Conservation (phyloP, 1,284 basidiomycete genomes). For the Irpex lacteus region DNA sequence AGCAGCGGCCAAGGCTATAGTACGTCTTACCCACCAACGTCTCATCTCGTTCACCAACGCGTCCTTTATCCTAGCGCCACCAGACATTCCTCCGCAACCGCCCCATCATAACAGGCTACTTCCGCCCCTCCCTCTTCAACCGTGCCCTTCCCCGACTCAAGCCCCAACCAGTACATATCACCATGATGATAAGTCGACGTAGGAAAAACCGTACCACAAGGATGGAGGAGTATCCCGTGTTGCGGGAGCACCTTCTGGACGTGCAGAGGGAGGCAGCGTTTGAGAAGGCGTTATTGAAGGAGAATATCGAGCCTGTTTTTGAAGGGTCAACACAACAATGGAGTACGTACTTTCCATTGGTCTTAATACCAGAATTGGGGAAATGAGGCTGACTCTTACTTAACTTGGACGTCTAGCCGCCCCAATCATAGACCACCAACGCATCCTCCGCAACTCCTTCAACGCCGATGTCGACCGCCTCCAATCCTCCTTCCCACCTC, state of each 20-base stretch:
- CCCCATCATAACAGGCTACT: slow-evolving; percentile 62
- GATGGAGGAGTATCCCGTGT: slow-evolving; percentile 27
- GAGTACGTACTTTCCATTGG: too few species aligned
- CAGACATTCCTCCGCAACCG: slow-evolving; percentile 47
- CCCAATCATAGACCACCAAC: slow-evolving; percentile 17
- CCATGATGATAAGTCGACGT: slow-evolving; percentile 67
- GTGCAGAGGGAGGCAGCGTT: slow-evolving; percentile 54
- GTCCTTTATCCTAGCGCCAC: slow-evolving; percentile 39
- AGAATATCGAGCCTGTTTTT: not conserved
- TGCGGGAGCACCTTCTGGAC: slow-evolving; percentile 41
- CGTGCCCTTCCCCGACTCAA: slow-evolving; percentile 71
- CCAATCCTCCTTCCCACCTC: slow-evolving; percentile 40
- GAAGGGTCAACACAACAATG: too few species aligned
- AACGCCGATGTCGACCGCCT: slow-evolving; percentile 39
- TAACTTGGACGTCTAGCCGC: slow-evolving; percentile 10
- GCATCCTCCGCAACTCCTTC: slow-evolving; percentile 32
- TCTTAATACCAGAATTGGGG: too few species aligned
- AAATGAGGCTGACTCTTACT: not conserved
- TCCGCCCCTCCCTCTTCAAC: slow-evolving; percentile 62
- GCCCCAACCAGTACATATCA: slow-evolving; percentile 70
- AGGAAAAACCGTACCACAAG: slow-evolving; percentile 47
- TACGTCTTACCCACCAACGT: slow-evolving; percentile 26
- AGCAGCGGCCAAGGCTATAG: slow-evolving; percentile 48
- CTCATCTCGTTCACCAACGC: slow-evolving; percentile 2
- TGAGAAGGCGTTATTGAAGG: slow-evolving; percentile 39